These are phyloP conservation scores for Chaetothyriales sp. DNA, from an alignment of 2,329 filamentous ascomycete species.

Conservation along the genomic window DNA sequence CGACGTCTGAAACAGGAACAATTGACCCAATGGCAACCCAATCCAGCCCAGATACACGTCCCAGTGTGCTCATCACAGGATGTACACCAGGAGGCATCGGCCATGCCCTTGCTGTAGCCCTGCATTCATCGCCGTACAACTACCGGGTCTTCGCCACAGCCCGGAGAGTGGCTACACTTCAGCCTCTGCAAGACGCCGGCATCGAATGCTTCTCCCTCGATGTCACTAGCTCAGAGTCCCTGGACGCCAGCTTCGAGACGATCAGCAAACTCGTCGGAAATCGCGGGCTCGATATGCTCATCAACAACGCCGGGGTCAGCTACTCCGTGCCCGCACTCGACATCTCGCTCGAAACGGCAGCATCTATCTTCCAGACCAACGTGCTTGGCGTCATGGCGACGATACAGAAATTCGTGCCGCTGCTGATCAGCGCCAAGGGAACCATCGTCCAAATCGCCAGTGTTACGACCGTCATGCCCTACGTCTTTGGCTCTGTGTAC, in stretches of 20 bases:
- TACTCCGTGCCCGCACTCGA: constrained; percentile 20
- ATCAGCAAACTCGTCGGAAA: constrained; percentile 7
- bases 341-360: constrained; percentile 19
- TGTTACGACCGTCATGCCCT: constrained; percentile 12
- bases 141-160: constrained; percentile 29
- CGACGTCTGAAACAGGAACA: too few species aligned
- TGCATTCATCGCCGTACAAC: constrained; percentile 20
- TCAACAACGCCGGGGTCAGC: constrained; percentile 11
- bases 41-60: too few species aligned
- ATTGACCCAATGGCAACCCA: too few species aligned
- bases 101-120: constrained; percentile 24
- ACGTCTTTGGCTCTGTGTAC: constrained; percentile 28
- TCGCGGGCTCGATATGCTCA: constrained; percentile 14
- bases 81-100: constrained; percentile 34
- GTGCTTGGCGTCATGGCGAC: constrained; percentile 22
- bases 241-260: background rate
- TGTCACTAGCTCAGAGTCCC: constrained; percentile 1
- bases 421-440: constrained; percentile 11
- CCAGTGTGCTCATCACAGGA: constrained; percentile 18
- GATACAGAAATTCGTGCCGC: constrained; percentile 23
- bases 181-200: constrained; percentile 6
- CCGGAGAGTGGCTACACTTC: constrained; percentile 16
- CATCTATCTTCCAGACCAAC: constrained; percentile 24
- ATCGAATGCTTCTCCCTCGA: constrained; percentile 13
- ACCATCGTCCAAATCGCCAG: constrained; percentile 7